A percentile compares a stretch with the other conserved stretches of the same genome.
These are phyloP conservation scores for Glaciozyma antarctica DNA, from an alignment of 768 basidiomycete genomes.

Conservation along the genomic window DNA sequence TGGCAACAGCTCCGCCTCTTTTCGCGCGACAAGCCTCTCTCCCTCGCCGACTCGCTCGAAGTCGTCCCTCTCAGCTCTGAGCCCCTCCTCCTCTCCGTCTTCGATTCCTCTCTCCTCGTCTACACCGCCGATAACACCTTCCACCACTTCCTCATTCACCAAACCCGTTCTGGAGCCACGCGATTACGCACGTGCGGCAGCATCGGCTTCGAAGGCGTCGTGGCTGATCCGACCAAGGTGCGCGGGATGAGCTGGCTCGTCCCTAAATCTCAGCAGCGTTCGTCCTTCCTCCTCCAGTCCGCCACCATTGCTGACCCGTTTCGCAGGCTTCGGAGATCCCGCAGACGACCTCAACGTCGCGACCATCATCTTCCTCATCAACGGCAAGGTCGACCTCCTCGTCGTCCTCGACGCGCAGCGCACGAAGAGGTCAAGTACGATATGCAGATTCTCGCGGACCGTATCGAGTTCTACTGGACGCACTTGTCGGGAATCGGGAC, in stretches of 20 bases:
- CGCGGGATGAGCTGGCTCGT: conserved; percentile 96
- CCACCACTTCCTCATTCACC: conserved; percentile 81
- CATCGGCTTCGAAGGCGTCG: conserved; percentile 85
- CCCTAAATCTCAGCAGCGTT: conserved; percentile 83
- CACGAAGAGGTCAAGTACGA: conserved; percentile 90
- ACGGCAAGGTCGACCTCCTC: conserved; percentile 78
- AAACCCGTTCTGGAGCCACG: conserved; percentile 59
- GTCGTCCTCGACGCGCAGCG: conserved; percentile 79
- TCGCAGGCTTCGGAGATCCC: conserved; percentile 84
- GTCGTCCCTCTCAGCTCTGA: conserved; percentile 65
- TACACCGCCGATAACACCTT: conserved; percentile 92
- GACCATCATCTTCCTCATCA: conserved; percentile 90
- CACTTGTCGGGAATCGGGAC: conserved; percentile 86
- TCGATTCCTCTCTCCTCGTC: conserved; percentile 88
- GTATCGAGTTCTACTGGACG: conserved; percentile 99
- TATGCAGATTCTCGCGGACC: conserved; percentile 89
- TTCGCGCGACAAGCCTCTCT: conserved; percentile 80
- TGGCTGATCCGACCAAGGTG: conserved; percentile 70
- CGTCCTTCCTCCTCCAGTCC: conserved; percentile 36
- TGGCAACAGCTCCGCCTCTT: conserved; percentile 70
- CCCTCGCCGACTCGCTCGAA: conserved; percentile 71
- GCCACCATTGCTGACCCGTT: conserved; percentile 6
- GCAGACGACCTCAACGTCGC: conserved; percentile 84
- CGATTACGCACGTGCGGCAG: conserved; percentile 84
- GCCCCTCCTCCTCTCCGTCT: conserved; percentile 75